phyloP scores from a whole-genome alignment of 2,329 filamentous ascomycete genomes.

The Colletotrichum incanum region DNA sequence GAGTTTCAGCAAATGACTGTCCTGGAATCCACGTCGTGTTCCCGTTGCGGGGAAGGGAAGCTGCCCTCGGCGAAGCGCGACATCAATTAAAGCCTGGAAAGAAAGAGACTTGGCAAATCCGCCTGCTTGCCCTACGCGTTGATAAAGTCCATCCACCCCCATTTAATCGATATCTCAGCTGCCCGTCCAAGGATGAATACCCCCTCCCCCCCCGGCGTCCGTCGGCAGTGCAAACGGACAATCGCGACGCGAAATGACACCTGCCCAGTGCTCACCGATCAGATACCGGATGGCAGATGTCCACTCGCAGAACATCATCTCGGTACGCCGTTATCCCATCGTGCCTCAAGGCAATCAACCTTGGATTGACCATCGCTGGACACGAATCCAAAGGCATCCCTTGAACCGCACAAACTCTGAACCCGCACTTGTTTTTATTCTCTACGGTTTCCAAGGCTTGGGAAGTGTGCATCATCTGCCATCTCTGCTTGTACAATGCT shows the following conservation, averaged over 20 bases:
- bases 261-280: conserved; percentile 9
- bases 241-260: conserved; percentile 17
- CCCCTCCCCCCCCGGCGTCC: conserved; percentile 14
- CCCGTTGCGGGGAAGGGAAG: conserved; percentile 13
- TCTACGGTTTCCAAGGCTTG: not conserved
- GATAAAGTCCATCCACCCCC: conserved; percentile 7
- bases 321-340: not conserved
- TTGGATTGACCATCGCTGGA: not conserved
- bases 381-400: not conserved
- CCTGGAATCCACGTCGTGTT: conserved; percentile 1
- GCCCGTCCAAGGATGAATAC: not conserved
- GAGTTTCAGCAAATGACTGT: conserved; percentile 2
- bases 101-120: not conserved
- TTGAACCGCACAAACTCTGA: not conserved
- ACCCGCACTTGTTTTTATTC: not conserved
- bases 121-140: conserved; percentile 6
- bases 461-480: not conserved
- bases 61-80: conserved; percentile 12
- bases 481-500: not conserved
- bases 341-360: not conserved
- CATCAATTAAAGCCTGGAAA: conserved; percentile 12
- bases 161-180: not conserved
- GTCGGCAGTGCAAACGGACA: conserved; percentile 12
- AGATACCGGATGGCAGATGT: not conserved
- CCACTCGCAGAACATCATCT: not conserved